A percentile compares a stretch with the other conserved stretches of the same genome.
Evolutionary conservation across 495 filamentous ascomycete genomes (phyloP).

Genomic region (Melanomma pulvis-pyrius): DNA sequence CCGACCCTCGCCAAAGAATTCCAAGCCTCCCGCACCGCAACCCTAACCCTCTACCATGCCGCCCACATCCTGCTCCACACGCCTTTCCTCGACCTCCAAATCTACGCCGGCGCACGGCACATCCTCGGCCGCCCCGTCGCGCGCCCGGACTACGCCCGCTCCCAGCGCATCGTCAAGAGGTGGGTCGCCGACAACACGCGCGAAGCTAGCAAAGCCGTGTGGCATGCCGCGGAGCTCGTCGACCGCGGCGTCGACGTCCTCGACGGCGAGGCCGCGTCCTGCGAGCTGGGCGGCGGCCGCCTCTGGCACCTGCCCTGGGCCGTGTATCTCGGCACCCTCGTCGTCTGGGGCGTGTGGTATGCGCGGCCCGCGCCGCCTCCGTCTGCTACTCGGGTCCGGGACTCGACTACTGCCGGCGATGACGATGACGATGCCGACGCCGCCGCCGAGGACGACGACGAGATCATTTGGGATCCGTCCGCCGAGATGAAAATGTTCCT

Average conservation of each 20-base stretch:
- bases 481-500: slow-evolving; percentile 49
- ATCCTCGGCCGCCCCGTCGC: slow-evolving; percentile 56
- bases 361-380: slow-evolving; percentile 18
- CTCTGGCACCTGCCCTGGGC: slow-evolving; percentile 62
- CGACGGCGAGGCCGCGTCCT: slow-evolving; percentile 31
- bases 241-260: slow-evolving; percentile 53
- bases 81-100: slow-evolving; percentile 60
- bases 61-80: slow-evolving; percentile 55
- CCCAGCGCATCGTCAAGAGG: slow-evolving; percentile 48
- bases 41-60: slow-evolving; percentile 54
- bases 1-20: slow-evolving; percentile 42
- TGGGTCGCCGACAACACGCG: slow-evolving; percentile 43
- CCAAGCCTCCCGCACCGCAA: slow-evolving; percentile 48
- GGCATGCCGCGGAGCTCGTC: slow-evolving; percentile 54
- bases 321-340: slow-evolving; percentile 58
- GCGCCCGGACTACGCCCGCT: slow-evolving; percentile 51
- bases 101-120: slow-evolving; percentile 56
- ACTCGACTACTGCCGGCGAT: not conserved
- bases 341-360: slow-evolving; percentile 57
- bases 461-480: slow-evolving; percentile 48
- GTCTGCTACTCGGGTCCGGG: not conserved
- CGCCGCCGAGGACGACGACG: slow-evolving; percentile 43
- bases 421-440: not conserved
- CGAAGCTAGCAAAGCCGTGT: slow-evolving; percentile 44
- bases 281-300: slow-evolving; percentile 53